Evolutionary conservation across 192 early-diverging fungal genomes (phyloP).

Genomic region (Chytriomyces hyalinus): DNA sequence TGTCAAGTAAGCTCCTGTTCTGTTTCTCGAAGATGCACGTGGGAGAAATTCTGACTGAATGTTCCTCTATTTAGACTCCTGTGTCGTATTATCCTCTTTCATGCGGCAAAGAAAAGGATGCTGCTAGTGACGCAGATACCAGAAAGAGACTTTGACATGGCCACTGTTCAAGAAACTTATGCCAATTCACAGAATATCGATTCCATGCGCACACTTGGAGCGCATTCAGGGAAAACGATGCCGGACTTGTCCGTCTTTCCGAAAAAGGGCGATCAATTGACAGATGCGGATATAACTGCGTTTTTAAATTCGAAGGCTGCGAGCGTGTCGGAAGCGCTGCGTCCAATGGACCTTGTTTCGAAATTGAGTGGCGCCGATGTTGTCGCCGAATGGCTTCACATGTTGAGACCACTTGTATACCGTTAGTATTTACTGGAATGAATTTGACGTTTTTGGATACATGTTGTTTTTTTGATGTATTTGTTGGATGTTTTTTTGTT

Average conservation of each 20-base stretch:
- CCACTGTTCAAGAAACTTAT: conserved; percentile 12
- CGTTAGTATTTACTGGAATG: conserved; percentile 48
- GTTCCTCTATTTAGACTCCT: neutral
- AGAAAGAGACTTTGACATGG: conserved; percentile 72
- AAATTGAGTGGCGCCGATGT: conserved; percentile 56
- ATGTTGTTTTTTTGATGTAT: too few species aligned
- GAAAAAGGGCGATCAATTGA: conserved; percentile 31
- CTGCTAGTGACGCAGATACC: conserved; percentile 16
- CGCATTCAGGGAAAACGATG: conserved; percentile 39
- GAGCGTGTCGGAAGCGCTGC: conserved; percentile 48
- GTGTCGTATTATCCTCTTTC: conserved; percentile 9
- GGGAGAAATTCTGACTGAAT: too few species aligned
- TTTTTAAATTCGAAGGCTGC: conserved; percentile 39
- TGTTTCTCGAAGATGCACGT: conserved; percentile 19
- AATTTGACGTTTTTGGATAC: neutral
- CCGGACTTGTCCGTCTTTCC: conserved; percentile 43
- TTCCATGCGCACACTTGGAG: too few species aligned
- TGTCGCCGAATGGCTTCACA: conserved; percentile 79
- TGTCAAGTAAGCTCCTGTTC: conserved; percentile 59
- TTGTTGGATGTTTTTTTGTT: too few species aligned
- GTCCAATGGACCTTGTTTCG: conserved; percentile 74
- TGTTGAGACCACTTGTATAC: conserved; percentile 85
- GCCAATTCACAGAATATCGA: neutral
- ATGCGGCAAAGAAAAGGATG: neutral
- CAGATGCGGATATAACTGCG: neutral